A percentile compares a stretch with the other conserved stretches of the same genome.
Conservation (phyloP, 768 basidiomycete genomes). For the Cystofilobasidium macerans region DNA sequence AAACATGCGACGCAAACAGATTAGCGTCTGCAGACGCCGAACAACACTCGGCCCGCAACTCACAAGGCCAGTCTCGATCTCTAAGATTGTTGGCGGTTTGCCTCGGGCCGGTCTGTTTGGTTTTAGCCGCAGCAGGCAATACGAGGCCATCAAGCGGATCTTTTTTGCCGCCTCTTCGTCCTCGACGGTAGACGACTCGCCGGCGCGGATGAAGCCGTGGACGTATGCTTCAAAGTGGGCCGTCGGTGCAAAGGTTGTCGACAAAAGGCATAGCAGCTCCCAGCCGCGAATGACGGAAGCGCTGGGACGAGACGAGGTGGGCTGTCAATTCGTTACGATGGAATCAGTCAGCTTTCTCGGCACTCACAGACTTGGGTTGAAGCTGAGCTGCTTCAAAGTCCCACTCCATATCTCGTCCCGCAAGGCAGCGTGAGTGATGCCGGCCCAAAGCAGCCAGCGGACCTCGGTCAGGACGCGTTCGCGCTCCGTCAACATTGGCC, state of each 20-base stretch:
- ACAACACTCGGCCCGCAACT: conserved; percentile 29
- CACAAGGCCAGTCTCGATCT: conserved; percentile 85
- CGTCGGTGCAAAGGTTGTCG: conserved; percentile 86
- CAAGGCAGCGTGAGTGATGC: conserved; percentile 66
- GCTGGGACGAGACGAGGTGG: too few relatives aligned
- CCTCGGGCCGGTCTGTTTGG: conserved; percentile 39
- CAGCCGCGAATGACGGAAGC: conserved; percentile 83
- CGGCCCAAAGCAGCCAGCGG: conserved; percentile 71
- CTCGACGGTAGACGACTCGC: conserved; percentile 39
- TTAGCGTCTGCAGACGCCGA: not conserved
- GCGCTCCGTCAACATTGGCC: conserved; percentile 30
- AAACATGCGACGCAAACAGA: conserved; percentile 24
- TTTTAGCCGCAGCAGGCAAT: conserved; percentile 8
- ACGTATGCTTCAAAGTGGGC: conserved; percentile 84
- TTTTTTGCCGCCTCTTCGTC: conserved; percentile 7
- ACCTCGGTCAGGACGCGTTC: conserved; percentile 58
- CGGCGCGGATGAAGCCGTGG: conserved; percentile 60
- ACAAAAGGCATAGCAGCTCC: conserved; percentile 79
- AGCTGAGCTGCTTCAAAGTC: conserved; percentile 84
- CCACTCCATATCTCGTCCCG: conserved; percentile 92
- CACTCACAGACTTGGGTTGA: conserved; percentile 66
- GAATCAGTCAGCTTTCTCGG: not conserved
- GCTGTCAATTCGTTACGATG: not conserved
- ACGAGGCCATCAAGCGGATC: conserved; percentile 43
- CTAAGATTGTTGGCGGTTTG: conserved; percentile 64